phyloP scores from a whole-genome alignment of 257 asterid genomes.

The Anisodus tanguticus region DNA sequence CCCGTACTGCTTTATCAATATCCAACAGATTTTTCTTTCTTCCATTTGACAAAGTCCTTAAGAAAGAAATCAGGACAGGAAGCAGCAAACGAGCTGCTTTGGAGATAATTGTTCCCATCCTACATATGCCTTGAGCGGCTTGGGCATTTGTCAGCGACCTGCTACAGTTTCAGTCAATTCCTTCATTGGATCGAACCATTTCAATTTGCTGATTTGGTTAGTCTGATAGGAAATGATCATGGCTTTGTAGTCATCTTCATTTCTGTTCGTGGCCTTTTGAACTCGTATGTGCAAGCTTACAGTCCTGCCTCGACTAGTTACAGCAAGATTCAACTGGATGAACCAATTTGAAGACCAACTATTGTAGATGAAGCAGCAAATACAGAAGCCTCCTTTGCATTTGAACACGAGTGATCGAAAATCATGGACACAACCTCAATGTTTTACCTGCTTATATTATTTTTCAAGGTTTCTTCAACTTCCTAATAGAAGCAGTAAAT shows the following conservation, averaged over 20 bases:
- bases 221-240: neutral
- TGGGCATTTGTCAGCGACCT: too few species aligned
- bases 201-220: neutral
- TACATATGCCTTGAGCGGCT: too few species aligned
- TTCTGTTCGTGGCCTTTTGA: neutral
- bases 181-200: neutral
- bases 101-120: neutral
- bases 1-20: too few species aligned
- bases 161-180: too few species aligned
- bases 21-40: too few species aligned
- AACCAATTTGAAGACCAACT: neutral
- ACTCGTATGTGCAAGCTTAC: too few species aligned
- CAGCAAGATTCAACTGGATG: neutral
- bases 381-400: neutral
- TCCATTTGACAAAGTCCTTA: conserved; percentile 54
- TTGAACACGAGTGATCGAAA: neutral
- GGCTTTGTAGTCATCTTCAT: neutral
- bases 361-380: neutral
- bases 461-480: neutral
- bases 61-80: conserved; percentile 47
- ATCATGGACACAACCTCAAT: neutral
- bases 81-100: conserved; percentile 30
- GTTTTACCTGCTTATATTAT: neutral
- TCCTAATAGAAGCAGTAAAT: neutral
- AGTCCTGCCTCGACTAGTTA: neutral